phyloP scores from a whole-genome alignment of 805 yeast genomes.

The Metschnikowia orientalis region DNA sequence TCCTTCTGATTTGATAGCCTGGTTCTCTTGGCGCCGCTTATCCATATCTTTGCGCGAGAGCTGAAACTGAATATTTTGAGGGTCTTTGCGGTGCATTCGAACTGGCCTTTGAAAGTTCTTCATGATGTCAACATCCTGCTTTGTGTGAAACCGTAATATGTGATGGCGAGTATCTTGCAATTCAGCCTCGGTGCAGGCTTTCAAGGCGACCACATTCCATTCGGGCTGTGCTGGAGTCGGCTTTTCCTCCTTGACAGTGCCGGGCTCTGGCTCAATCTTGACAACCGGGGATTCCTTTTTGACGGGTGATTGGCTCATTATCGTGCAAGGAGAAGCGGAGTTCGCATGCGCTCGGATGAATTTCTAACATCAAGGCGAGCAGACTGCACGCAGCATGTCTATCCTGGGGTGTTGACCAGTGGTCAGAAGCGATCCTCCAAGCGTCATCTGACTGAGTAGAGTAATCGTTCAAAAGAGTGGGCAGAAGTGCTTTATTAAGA shows the following conservation, averaged over 20 bases:
- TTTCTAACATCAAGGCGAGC: too few relatives aligned
- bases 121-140: slow-evolving; percentile 65
- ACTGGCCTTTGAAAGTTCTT: slow-evolving; percentile 76
- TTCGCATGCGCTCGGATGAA: too few relatives aligned
- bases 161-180: slow-evolving; percentile 72
- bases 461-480: too few relatives aligned
- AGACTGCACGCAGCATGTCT: too few relatives aligned
- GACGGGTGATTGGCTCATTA: slow-evolving; percentile 26
- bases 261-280: slow-evolving; percentile 21
- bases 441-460: too few relatives aligned
- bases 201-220: slow-evolving; percentile 56
- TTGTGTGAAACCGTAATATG: slow-evolving; percentile 73
- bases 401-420: too few relatives aligned
- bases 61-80: slow-evolving; percentile 84
- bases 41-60: slow-evolving; percentile 74
- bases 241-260: slow-evolving; percentile 3
- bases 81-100: slow-evolving; percentile 88
- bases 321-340: slow-evolving; percentile 10
- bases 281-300: slow-evolving; percentile 25
- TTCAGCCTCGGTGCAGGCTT: slow-evolving; percentile 70
- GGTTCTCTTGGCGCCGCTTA: slow-evolving; percentile 39
- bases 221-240: slow-evolving; percentile 16
- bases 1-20: slow-evolving; percentile 20
- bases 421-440: too few relatives aligned
- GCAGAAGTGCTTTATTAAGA: too few relatives aligned